These are phyloP conservation scores for Miscanthus lutarioriparius DNA, from an alignment of 176 grass and related monocot genomes.

Conservation along the genomic window DNA sequence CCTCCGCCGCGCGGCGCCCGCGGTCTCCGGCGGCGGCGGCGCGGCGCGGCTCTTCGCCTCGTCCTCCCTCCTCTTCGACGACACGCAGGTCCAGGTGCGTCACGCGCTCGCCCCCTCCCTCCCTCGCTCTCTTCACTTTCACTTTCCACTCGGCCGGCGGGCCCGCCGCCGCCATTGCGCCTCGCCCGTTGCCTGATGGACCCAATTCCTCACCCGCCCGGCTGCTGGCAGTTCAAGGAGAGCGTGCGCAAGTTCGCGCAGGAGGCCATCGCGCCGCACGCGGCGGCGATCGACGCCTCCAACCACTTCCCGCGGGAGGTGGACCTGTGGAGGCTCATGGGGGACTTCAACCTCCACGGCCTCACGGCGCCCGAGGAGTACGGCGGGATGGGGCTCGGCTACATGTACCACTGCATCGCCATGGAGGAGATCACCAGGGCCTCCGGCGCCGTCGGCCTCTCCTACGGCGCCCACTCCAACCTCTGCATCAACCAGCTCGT, in stretches of 20 bases:
- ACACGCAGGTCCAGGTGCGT: conserved; percentile 85
- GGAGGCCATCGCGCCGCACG: conserved; percentile 88
- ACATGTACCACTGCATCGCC: conserved; percentile 95
- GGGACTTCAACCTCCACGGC: conserved; percentile 94
- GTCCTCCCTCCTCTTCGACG: conserved; percentile 92
- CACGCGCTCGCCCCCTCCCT: neutral
- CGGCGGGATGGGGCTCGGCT: conserved; percentile 86
- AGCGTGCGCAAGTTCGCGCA: conserved; percentile 85
- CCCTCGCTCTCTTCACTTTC: neutral
- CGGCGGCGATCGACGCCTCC: conserved; percentile 59
- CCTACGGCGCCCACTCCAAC: conserved; percentile 93
- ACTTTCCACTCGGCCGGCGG: neutral
- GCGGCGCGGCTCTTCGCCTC: conserved; percentile 45
- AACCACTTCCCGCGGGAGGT: conserved; percentile 73
- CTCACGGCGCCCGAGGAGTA: conserved; percentile 89
- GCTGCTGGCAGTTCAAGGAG: conserved; percentile 66
- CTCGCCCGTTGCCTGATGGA: neutral
- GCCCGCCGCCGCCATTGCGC: neutral
- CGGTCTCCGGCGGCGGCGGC: neutral
- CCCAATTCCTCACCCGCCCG: neutral
- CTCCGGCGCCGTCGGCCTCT: conserved; percentile 90
- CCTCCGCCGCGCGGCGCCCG: conserved; percentile 49
- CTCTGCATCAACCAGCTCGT: conserved; percentile 89
- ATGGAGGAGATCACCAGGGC: conserved; percentile 98
- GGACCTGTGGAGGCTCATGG: conserved; percentile 94